phyloP scores from a whole-genome alignment of 306 rosid species.

The Arachis stenosperma region DNA sequence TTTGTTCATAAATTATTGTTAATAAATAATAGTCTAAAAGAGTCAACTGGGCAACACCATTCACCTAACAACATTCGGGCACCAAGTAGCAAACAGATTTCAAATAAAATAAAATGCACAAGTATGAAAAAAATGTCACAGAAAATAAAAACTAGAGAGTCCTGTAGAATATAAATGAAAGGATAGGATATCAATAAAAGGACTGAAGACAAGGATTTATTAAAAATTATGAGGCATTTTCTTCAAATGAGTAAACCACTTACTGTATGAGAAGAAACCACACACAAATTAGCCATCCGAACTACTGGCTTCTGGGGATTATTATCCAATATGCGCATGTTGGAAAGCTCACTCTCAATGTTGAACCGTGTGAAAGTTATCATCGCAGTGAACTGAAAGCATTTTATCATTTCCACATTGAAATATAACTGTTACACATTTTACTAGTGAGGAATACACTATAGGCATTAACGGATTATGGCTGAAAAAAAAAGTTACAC shows the following conservation, averaged over 20 bases:
- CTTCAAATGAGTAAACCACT: slow-evolving; percentile 41
- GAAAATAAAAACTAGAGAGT: neutral
- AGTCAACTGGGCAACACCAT: slow-evolving; percentile 89
- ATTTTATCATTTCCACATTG: slow-evolving; percentile 36
- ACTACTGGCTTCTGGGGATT: too few species aligned
- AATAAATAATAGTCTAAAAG: too few species aligned
- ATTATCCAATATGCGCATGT: slow-evolving; percentile 67
- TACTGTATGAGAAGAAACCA: too few species aligned
- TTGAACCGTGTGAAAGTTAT: slow-evolving; percentile 62
- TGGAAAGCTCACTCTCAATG: slow-evolving; percentile 76
- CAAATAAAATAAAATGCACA: neutral
- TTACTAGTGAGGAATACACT: too few species aligned
- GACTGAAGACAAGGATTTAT: slow-evolving; percentile 2
- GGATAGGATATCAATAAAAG: neutral
- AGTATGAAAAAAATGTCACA: slow-evolving; percentile 15
- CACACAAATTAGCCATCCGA: too few species aligned
- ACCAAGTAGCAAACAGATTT: slow-evolving; percentile 22
- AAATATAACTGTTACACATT: neutral
- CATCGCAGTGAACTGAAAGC: slow-evolving; percentile 68
- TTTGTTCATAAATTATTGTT: too few species aligned
- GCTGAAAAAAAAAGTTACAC: too few species aligned
- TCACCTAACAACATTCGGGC: slow-evolving; percentile 59
- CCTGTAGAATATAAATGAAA: neutral
- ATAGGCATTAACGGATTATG: too few species aligned
- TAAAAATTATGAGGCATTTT: slow-evolving; percentile 25